Evolutionary conservation across 768 basidiomycete species (phyloP), one percentile per base, ranked within the genome.

Genomic region (Calocybe gangraenosa): DNA sequence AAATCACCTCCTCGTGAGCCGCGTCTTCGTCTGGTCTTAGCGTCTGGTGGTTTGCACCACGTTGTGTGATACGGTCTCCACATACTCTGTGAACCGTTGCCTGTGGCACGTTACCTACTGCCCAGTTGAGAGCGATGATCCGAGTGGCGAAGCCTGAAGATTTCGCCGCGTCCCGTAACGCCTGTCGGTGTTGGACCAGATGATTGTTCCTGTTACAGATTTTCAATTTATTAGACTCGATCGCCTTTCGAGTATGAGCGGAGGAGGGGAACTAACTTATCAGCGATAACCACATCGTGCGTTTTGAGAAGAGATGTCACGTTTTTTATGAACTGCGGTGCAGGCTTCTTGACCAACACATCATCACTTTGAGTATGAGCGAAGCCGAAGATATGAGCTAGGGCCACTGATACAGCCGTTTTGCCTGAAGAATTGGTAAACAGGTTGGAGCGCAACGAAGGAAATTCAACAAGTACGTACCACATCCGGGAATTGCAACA

Each of bases 361-460:
- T 98, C 91, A 60, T 99, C 96, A 57, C 87, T 91, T 60, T 98
- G 96, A 0, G 89, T 92, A 60, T 98, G 96, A 1, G 76, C 92
- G 48, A 92, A 95, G 0, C 75, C 78, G 56, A 94, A 97, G 2
- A 99, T 74, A 42, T 84, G 74, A 2, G 73, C 53, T 14, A 98
- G 75, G 1, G 91, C 92, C 14, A 96, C 70, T 0, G 88, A 74
- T 10, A 98, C 73, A 0, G 87, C 66, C 0, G 94, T 98, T 71
- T 97, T 98, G 21, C 93, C 92, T 92, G 8, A n/a, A n/a, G n/a
- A n/a, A n/a, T n/a, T n/a, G n/a, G n/a, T n/a, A n/a, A n/a, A n/a
- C n/a, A n/a, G n/a, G n/a, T n/a, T n/a, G n/a, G n/a, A n/a, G n/a
- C n/a, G n/a, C n/a, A n/a, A n/a, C n/a, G 6, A 38, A 8, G 13